Evolutionary conservation across 2,329 filamentous ascomycete genomes (phyloP).

Genomic region (Chrysoporthe austroafricana): DNA sequence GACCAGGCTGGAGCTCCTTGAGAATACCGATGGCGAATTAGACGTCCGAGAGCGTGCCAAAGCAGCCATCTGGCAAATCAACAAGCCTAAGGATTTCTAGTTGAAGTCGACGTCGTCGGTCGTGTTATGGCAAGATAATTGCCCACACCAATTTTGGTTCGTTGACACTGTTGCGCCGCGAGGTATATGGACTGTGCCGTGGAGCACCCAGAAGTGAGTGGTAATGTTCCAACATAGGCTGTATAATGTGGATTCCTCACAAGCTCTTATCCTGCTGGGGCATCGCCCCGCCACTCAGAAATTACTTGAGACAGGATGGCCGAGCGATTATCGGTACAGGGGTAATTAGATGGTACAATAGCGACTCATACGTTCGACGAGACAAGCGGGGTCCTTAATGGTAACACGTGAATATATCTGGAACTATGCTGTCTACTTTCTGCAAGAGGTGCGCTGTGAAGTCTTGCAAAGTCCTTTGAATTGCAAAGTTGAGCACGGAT

Average conservation of each 20-base stretch:
- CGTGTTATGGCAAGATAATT: neutral
- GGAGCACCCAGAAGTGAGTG: neutral
- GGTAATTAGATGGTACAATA: neutral
- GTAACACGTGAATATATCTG: neutral
- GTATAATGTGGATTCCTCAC: neutral
- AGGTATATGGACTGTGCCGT: neutral
- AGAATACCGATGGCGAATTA: constrained; percentile 70
- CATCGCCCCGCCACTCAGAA: too few relatives aligned
- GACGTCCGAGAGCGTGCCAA: constrained; percentile 86
- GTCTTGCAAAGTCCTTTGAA: neutral
- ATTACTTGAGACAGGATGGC: neutral
- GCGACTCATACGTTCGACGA: neutral
- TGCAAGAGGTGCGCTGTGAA: neutral
- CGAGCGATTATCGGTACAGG: neutral
- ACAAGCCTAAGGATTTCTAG: constrained; percentile 38
- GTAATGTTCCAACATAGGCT: neutral
- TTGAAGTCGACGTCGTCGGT: neutral
- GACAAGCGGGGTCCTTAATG: neutral
- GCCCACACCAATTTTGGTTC: neutral
- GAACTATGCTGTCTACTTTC: neutral
- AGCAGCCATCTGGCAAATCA: constrained; percentile 75
- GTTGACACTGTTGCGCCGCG: neutral
- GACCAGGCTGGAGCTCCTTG: constrained; percentile 64
- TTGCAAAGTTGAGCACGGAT: too few relatives aligned
- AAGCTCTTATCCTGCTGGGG: too few relatives aligned